Conservation (phyloP, 176 grass and related monocot species). For the Poa pratensis region DNA sequence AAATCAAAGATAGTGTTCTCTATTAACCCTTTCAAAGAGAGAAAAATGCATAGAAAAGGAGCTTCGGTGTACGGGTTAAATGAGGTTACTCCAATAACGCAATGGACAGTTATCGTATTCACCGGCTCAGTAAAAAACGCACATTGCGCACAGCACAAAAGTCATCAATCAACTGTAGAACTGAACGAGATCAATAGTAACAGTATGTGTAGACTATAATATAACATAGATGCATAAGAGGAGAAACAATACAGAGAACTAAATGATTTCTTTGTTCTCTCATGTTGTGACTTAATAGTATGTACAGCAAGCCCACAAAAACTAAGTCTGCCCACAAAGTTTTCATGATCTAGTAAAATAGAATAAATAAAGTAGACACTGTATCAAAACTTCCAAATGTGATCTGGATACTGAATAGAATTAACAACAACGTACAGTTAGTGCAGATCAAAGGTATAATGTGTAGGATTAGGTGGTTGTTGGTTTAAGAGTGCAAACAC, state of each 20-base stretch:
- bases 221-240: slow-evolving; percentile 6
- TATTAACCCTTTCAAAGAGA: slow-evolving; percentile 7
- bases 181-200: slow-evolving; percentile 1
- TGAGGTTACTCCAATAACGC: slow-evolving; percentile 2
- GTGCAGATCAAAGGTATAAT: background rate
- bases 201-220: background rate
- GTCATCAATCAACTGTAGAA: slow-evolving; percentile 8
- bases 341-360: background rate
- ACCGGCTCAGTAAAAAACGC: background rate
- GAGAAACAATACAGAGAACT: background rate
- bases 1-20: slow-evolving; percentile 1
- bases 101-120: background rate
- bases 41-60: background rate
- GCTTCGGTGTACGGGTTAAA: background rate
- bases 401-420: slow-evolving; percentile 8
- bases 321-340: background rate
- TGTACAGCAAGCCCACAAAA: background rate
- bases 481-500: background rate
- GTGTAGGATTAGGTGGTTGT: background rate
- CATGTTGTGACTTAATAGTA: background rate
- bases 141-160: background rate
- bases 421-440: background rate
- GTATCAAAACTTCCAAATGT: background rate
- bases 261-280: background rate
- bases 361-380: slow-evolving; percentile 4